Evolutionary conservation across 371 early-diverging fungal genomes (phyloP).

Genomic region (Mucor plumbeus): DNA sequence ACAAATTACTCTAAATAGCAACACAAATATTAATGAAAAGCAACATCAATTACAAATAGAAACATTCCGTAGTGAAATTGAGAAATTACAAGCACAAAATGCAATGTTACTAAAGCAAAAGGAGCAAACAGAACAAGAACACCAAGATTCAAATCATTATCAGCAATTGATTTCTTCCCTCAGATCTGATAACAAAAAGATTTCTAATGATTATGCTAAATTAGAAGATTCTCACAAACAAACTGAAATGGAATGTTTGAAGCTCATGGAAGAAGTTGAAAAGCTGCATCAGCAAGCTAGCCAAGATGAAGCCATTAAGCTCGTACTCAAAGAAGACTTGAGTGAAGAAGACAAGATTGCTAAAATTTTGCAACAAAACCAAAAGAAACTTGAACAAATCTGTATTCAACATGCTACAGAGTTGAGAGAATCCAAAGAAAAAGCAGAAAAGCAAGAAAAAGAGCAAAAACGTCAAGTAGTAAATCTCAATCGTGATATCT

Average conservation of each 20-base stretch:
- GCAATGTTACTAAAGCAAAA: conserved; percentile 51
- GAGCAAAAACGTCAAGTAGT: conserved; percentile 64
- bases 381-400: conserved; percentile 57
- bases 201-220: conserved; percentile 54
- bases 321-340: conserved; percentile 11
- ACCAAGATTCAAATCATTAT: conserved; percentile 37
- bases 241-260: conserved; percentile 72
- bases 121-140: conserved; percentile 51
- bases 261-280: conserved; percentile 80
- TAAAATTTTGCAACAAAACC: conserved; percentile 51
- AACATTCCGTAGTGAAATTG: conserved; percentile 42
- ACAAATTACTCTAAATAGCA: conserved; percentile 23
- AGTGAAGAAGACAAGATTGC: conserved; percentile 48
- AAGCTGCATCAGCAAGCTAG: conserved; percentile 65
- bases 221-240: conserved; percentile 69
- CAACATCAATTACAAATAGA: conserved; percentile 40
- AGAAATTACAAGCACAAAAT: conserved; percentile 43
- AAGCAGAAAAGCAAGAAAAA: conserved; percentile 58
- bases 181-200: conserved; percentile 59
- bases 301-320: conserved; percentile 19
- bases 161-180: conserved; percentile 35
- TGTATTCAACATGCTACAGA: conserved; percentile 57
- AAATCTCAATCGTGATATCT: conserved; percentile 68
- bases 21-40: conserved; percentile 32
- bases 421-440: conserved; percentile 59